Evolutionary conservation across 1,284 basidiomycete genomes (phyloP).

Genomic region (Ustilago crameri): DNA sequence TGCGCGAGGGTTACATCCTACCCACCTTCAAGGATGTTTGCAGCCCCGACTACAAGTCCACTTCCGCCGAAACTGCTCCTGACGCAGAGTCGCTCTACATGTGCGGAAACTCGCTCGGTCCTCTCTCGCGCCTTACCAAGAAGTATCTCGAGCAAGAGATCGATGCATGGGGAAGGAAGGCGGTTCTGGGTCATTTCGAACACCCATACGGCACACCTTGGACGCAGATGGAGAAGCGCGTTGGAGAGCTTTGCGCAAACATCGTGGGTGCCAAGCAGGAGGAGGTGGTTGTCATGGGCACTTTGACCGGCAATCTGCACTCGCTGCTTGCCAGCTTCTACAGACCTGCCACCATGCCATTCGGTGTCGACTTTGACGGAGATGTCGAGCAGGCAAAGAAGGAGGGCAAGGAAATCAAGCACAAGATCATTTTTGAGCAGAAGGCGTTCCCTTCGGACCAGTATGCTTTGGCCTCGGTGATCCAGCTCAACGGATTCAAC

Average conservation of each 20-base stretch:
- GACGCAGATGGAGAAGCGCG: slow-evolving; percentile 80
- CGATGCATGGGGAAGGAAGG: slow-evolving; percentile 81
- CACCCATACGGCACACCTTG: slow-evolving; percentile 86
- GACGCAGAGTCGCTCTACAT: slow-evolving; percentile 77
- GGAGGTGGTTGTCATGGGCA: slow-evolving; percentile 94
- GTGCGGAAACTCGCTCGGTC: slow-evolving; percentile 94
- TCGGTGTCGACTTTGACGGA: slow-evolving; percentile 37
- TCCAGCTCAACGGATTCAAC: slow-evolving; percentile 80
- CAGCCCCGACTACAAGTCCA: slow-evolving; percentile 21
- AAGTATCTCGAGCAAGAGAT: slow-evolving; percentile 84
- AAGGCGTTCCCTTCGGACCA: slow-evolving; percentile 96
- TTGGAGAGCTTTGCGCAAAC: slow-evolving; percentile 81
- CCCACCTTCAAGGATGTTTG: slow-evolving; percentile 53
- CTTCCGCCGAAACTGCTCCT: slow-evolving; percentile 29
- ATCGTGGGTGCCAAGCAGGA: slow-evolving; percentile 85
- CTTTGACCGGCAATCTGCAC: slow-evolving; percentile 93
- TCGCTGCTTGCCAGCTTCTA: slow-evolving; percentile 94
- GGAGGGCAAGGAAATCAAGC: slow-evolving; percentile 67
- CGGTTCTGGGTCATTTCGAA: slow-evolving; percentile 88
- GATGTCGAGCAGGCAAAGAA: slow-evolving; percentile 33
- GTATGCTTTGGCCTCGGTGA: slow-evolving; percentile 94
- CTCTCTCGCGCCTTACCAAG: slow-evolving; percentile 79
- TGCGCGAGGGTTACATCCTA: slow-evolving; percentile 51
- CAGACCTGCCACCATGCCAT: slow-evolving; percentile 75
- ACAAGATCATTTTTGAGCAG: slow-evolving; percentile 94